A percentile compares a stretch with the other conserved stretches of the same genome.
These are phyloP conservation scores for Aspergillus neotritici DNA, from an alignment of 2,329 filamentous ascomycete species.

Conservation along the genomic window DNA sequence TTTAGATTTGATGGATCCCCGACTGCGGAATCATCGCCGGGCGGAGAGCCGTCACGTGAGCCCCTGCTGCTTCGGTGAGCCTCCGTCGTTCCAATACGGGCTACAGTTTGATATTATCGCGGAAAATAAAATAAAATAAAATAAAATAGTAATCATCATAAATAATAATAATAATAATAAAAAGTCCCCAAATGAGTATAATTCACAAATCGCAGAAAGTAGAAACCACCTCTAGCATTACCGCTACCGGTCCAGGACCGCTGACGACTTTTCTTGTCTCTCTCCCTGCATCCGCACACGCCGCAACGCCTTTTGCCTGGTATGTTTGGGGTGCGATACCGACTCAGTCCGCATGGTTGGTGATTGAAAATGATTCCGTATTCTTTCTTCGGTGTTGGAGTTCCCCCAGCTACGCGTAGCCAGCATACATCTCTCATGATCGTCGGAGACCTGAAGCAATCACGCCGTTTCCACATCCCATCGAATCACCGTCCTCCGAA, in stretches of 20 bases:
- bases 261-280: constrained; percentile 23
- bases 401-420: constrained; percentile 11
- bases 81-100: no score
- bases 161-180: no score
- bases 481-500: constrained; percentile 41
- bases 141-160: constrained; percentile 1
- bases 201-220: no score
- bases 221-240: constrained; percentile 19
- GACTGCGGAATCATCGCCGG: constrained; percentile 16
- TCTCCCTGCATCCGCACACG: constrained; percentile 35
- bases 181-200: no score
- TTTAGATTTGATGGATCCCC: constrained; percentile 7
- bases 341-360: constrained; percentile 15
- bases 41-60: constrained; percentile 20
- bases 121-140: neutral
- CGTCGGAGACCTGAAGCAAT: constrained; percentile 20
- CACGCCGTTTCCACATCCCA: constrained; percentile 15
- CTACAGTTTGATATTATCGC: neutral
- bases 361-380: constrained; percentile 13
- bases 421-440: constrained; percentile 14
- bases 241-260: constrained; percentile 13
- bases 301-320: constrained; percentile 38
- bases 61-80: neutral
- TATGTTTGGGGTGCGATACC: constrained; percentile 26
- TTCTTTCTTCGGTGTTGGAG: constrained; percentile 7